Base-by-base conservation (phyloP, 2,329 filamentous ascomycete species). In the Ceratocystis colombiana region DNA sequence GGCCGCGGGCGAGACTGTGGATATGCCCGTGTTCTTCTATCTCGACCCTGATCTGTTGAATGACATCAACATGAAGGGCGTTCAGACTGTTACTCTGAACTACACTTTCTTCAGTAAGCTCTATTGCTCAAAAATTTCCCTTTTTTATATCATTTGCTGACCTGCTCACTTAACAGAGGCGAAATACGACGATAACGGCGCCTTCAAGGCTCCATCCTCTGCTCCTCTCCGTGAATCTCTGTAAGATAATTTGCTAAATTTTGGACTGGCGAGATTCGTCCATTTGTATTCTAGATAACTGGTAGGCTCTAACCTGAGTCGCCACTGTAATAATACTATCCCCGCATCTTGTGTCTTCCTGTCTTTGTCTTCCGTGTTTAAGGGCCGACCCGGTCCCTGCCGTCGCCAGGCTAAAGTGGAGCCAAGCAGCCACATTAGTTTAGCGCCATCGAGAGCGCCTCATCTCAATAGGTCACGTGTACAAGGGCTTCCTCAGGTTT, bases 11-110 rank as follows among this genome's bases (percentile, higher is more conserved):
- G 95, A 99, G 81, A 94, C 91, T 57, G 94, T 99, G 65, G 94
- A 99, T 75, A 99, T 99, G 95, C 95, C 94, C 0, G 95, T 99
- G 0, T 99, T 99, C 77, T 99, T 99, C 78, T 99, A 97, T 76
- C 88, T 99, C 70, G 94, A 99, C 73, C 94, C 94, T 0, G 94
- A 97, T 73, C 87, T 99, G 78, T 81, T 93, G 68, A 92, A 88
- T 71, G 94, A 99, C 76, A 79, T 93, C 64, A 92, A 88, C 70
- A 97, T 96, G 93, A 89, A 84, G 76, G 89, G 88, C 0, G 90
- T 99, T 69, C 90, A 96, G 78, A 96, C 92, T 1, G 91, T 99
- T 66, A 99, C 94, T 44, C 76, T 99, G 73, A 96, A 88, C 71
- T 99, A 99, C 78, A 99, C 94, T 0, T 99, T 99, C 75, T 99